These are phyloP conservation scores for Pseudogymnoascus sp. DNA, from an alignment of 2,329 filamentous ascomycete genomes.

Conservation along the genomic window DNA sequence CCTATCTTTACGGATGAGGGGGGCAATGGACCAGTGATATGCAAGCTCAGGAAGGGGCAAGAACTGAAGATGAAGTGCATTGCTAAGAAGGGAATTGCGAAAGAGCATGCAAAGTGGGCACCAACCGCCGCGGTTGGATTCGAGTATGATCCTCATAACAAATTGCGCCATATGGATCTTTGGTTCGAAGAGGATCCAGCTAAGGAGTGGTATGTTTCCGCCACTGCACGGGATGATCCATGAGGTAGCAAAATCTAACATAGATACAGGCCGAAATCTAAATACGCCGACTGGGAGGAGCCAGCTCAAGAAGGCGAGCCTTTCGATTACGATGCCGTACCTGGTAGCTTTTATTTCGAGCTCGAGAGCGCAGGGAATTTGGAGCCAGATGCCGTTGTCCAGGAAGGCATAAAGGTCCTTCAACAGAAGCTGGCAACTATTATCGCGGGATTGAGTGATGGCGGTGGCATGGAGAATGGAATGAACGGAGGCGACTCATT, in stretches of 20 bases:
- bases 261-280: conserved; percentile 64
- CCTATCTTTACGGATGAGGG: conserved; percentile 81
- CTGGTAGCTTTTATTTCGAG: conserved; percentile 83
- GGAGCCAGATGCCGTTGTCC: conserved; percentile 82
- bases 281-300: conserved; percentile 74
- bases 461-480: conserved; percentile 48
- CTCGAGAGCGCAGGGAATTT: conserved; percentile 84
- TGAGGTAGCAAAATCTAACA: conserved; percentile 13
- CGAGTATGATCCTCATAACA: conserved; percentile 97
- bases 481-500: conserved; percentile 40
- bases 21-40: conserved; percentile 74
- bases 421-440: conserved; percentile 84
- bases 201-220: conserved; percentile 68
- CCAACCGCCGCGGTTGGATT: conserved; percentile 89
- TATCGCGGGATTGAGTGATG: conserved; percentile 57
- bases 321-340: conserved; percentile 86
- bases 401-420: conserved; percentile 78
- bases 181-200: conserved; percentile 87
- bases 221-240: background rate
- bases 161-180: conserved; percentile 81
- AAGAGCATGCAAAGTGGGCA: conserved; percentile 98
- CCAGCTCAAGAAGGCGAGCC: conserved; percentile 72
- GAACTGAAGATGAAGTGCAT: conserved; percentile 86
- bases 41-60: conserved; percentile 83
- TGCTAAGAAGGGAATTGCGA: conserved; percentile 96